phyloP scores from a whole-genome alignment of 371 early-diverging fungal species.

The Sporodiniella umbellata region DNA sequence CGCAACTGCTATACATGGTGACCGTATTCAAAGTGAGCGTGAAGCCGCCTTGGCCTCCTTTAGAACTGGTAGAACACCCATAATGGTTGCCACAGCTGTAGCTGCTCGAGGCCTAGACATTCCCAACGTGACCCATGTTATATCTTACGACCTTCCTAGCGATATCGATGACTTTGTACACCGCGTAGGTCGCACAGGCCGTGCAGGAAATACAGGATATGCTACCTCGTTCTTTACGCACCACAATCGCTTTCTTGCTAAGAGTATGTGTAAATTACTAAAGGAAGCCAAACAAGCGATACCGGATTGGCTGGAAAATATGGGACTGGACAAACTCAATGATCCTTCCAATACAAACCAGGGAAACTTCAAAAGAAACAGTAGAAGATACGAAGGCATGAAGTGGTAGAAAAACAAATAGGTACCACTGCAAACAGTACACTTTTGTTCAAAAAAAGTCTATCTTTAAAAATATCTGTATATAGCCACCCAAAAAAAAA shows the following conservation, averaged over 20 bases:
- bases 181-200: constrained; percentile 91
- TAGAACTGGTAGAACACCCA: constrained; percentile 82
- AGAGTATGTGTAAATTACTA: constrained; percentile 74
- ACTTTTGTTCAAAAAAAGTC: not conserved
- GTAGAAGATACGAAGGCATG: not conserved
- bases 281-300: constrained; percentile 46
- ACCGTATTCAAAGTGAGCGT: constrained; percentile 95
- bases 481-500: not conserved
- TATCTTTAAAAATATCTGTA: not conserved
- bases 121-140: constrained; percentile 85
- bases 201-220: constrained; percentile 93
- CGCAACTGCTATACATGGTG: constrained; percentile 96
- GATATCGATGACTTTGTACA: constrained; percentile 96
- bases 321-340: constrained; percentile 8
- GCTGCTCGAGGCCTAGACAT: constrained; percentile 98
- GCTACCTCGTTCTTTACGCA: constrained; percentile 96
- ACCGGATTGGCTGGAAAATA: constrained; percentile 64
- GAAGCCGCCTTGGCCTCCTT: constrained; percentile 90
- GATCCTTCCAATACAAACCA: not conserved
- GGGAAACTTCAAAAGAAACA: not conserved
- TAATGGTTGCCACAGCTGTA: constrained; percentile 99
- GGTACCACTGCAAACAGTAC: not conserved
- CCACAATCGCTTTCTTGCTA: constrained; percentile 81
- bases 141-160: constrained; percentile 92
- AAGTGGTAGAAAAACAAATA: no score